Evolutionary conservation across 768 basidiomycete genomes (phyloP).

Genomic region (Pisolithus orientalis): DNA sequence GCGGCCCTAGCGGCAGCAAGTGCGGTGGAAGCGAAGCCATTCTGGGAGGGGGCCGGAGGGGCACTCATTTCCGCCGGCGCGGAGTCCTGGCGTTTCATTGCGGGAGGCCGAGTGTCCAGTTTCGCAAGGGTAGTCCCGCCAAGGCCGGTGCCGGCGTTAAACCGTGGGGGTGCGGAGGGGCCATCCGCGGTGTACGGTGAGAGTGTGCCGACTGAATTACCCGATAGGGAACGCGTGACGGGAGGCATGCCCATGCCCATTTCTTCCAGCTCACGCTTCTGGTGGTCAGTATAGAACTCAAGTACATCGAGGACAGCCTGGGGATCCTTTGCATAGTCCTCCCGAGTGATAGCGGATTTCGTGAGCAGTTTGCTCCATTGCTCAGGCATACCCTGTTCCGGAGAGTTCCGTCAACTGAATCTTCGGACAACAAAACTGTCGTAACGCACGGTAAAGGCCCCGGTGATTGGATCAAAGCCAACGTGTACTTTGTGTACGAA

Average conservation of each 20-base stretch:
- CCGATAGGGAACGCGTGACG: conserved; percentile 16
- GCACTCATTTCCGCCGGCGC: conserved; percentile 31
- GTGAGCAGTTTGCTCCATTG: conserved; percentile 98
- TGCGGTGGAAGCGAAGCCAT: conserved; percentile 36
- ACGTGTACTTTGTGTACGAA: conserved; percentile 99
- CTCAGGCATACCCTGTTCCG: conserved; percentile 80
- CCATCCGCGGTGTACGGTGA: conserved; percentile 29
- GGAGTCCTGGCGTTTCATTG: conserved; percentile 41
- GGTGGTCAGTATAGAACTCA: conserved; percentile 97
- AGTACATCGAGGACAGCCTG: conserved; percentile 97
- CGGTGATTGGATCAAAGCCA: conserved; percentile 89
- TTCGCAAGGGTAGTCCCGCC: conserved; percentile 57
- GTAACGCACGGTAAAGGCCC: conserved; percentile 84
- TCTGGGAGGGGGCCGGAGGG: conserved; percentile 23
- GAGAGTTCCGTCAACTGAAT: neutral
- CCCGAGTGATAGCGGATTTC: conserved; percentile 94
- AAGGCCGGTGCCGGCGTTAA: conserved; percentile 88
- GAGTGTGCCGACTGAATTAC: conserved; percentile 27
- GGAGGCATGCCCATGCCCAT: conserved; percentile 32
- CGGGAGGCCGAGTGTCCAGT: conserved; percentile 29
- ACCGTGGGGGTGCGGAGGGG: conserved; percentile 62
- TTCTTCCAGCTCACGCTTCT: conserved; percentile 88
- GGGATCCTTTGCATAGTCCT: conserved; percentile 95
- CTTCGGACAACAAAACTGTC: neutral
- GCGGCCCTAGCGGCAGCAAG: conserved; percentile 54